A percentile compares a stretch with the other conserved stretches of the same genome.
These are phyloP conservation scores for Phyllosticta ampelicida DNA, from an alignment of 2,329 filamentous ascomycete species.

Conservation along the genomic window DNA sequence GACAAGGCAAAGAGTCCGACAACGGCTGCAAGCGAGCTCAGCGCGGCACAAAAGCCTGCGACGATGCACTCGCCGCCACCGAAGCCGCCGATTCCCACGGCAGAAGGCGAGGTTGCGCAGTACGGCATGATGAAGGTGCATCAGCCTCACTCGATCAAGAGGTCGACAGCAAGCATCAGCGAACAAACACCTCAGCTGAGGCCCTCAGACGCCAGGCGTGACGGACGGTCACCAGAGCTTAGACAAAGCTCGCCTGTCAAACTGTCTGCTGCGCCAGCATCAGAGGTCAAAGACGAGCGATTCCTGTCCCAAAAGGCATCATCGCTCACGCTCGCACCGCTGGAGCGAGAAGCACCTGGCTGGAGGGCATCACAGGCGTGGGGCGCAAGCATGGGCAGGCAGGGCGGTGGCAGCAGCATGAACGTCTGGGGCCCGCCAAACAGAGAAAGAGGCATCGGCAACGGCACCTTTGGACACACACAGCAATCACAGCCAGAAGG, in stretches of 20 bases:
- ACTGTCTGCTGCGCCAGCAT: neutral
- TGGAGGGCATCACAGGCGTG: conserved; percentile 19
- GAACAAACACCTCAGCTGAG: neutral
- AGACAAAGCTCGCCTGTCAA: conserved; percentile 3
- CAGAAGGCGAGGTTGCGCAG: conserved; percentile 46
- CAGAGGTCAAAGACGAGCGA: neutral
- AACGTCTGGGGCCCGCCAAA: conserved; percentile 66
- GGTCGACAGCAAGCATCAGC: conserved; percentile 12
- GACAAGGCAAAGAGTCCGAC: conserved; percentile 3
- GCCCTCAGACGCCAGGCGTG: neutral
- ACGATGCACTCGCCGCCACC: conserved; percentile 35
- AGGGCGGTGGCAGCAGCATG: conserved; percentile 6
- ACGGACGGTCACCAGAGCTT: conserved; percentile 4
- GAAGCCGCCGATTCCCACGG: conserved; percentile 47
- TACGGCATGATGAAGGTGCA: conserved; percentile 54
- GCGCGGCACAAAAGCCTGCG: conserved; percentile 19
- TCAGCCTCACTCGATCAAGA: conserved; percentile 41
- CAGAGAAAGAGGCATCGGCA: conserved; percentile 60
- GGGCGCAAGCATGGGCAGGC: conserved; percentile 1
- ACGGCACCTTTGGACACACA: conserved; percentile 62
- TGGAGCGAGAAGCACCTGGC: conserved; percentile 33
- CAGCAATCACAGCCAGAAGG: conserved; percentile 4
- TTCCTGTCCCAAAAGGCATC: neutral
- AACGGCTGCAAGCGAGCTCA: neutral
- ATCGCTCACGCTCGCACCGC: conserved; percentile 24